Conservation (phyloP, 768 basidiomycete species). For the Lepiota venenata region DNA sequence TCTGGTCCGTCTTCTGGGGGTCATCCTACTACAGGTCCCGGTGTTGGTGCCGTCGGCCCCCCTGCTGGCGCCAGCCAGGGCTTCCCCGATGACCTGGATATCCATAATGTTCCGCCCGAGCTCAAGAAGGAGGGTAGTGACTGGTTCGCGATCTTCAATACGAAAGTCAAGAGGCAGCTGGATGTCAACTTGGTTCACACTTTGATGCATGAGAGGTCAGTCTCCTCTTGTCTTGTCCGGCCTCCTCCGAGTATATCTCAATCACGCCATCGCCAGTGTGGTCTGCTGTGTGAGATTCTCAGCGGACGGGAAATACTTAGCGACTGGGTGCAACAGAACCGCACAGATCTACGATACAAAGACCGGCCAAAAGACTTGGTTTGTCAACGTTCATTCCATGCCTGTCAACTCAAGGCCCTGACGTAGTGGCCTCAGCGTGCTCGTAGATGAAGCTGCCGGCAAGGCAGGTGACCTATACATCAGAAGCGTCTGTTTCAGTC, state of each 20-base stretch:
- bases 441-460: conserved; percentile 71
- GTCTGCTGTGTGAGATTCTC: conserved; percentile 94
- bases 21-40: conserved; percentile 5
- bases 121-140: conserved; percentile 68
- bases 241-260: background rate
- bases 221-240: conserved; percentile 15
- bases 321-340: conserved; percentile 89
- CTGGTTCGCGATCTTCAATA: conserved; percentile 87
- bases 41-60: conserved; percentile 4
- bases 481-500: conserved; percentile 89
- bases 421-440: conserved; percentile 43
- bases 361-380: conserved; percentile 86
- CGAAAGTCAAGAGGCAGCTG: conserved; percentile 63
- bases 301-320: conserved; percentile 86
- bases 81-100: conserved; percentile 41
- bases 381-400: conserved; percentile 22
- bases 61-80: conserved; percentile 13
- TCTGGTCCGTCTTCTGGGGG: conserved; percentile 7
- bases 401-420: background rate
- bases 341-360: conserved; percentile 95
- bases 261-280: conserved; percentile 30
- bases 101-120: conserved; percentile 44
- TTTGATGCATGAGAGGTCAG: conserved; percentile 78
- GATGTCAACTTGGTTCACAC: conserved; percentile 80
- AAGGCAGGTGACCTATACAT: conserved; percentile 85